phyloP scores from a whole-genome alignment of 257 asterid genomes.

The Rubia yunnanensis region DNA sequence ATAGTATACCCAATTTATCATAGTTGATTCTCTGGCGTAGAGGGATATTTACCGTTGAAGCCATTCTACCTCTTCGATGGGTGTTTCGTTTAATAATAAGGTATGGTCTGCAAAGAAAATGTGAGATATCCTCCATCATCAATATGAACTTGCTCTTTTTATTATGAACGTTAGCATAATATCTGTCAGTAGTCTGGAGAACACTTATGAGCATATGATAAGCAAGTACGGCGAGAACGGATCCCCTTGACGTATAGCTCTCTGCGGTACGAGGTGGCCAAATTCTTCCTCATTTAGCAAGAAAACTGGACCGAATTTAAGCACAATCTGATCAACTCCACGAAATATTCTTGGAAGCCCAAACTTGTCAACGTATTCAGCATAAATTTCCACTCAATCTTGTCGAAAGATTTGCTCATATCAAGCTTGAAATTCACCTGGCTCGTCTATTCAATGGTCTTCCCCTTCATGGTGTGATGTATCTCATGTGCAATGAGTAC shows the following conservation, averaged over 20 bases:
- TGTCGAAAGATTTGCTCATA: not conserved
- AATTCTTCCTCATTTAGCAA: not conserved
- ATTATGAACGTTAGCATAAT: not conserved
- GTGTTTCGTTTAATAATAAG: not conserved
- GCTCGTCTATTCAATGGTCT: not conserved
- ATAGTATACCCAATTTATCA: not conserved
- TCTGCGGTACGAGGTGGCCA: no score
- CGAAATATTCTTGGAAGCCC: not conserved
- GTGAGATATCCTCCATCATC: not conserved
- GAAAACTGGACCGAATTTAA: not conserved
- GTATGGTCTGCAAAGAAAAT: not conserved
- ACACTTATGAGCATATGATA: not conserved
- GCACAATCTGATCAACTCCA: not conserved
- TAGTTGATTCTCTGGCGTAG: not conserved
- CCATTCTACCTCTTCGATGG: not conserved
- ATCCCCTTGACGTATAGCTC: not conserved
- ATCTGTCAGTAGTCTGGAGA: not conserved
- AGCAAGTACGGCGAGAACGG: not conserved
- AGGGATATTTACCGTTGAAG: not conserved
- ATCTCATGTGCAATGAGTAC: not conserved
- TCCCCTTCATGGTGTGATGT: not conserved
- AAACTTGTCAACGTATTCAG: fast-evolving
- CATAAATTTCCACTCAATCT: not conserved
- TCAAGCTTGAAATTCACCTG: not conserved
- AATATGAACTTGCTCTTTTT: fast-evolving